Evolutionary conservation across 345 rosid genomes (phyloP), one percentile per base, ranked within the genome.

Genomic region (Eutrema japonicum): DNA sequence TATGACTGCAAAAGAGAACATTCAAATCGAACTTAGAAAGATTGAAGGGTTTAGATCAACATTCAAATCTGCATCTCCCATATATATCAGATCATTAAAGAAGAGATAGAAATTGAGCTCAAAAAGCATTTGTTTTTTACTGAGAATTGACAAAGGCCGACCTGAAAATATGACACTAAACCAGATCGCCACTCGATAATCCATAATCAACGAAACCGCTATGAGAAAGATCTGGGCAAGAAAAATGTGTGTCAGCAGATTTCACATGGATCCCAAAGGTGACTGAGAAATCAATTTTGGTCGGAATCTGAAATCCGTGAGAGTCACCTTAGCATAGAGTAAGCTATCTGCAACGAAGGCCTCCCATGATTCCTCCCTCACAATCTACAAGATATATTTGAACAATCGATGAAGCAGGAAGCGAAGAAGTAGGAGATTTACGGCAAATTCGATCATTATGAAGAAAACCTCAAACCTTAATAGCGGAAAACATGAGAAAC

Each of bases 321-420:
- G 42, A 59, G 18, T 16, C 45, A 85, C 97, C 92, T 91, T 93
- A 13, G 91, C 94, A 26, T 76, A 91, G 76, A 91, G 82, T 43
- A 93, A 50, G 40, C 82, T 65, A 77, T 91, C 89, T 10, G 86
- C 84, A 72, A 88, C 69, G 56, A 88, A 81, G 14, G 83, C 91
- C 62, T 91, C 98, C 97, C 94, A 88, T 27, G 94, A 83, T 74
- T 93, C 98, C 55, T 81, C 90, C 66, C 78, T 87, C 66, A 82
- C 89, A 29, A 80, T 65, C 98, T 93, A 78, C 66, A 64, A 46
- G 26, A 73, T 49, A 78, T 66, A 1, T 72, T 38, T 9, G 33
- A 52, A 46, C 43, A 40, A 70, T 47, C 41, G 38, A 61, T 68
- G 37, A 68, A 36, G 55, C 33, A 52, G 10, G 64, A 67, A 62